A percentile compares a stretch with the other conserved stretches of the same genome.
Evolutionary conservation across 768 basidiomycete species (phyloP).

Genomic region (Leccinum obscurum): DNA sequence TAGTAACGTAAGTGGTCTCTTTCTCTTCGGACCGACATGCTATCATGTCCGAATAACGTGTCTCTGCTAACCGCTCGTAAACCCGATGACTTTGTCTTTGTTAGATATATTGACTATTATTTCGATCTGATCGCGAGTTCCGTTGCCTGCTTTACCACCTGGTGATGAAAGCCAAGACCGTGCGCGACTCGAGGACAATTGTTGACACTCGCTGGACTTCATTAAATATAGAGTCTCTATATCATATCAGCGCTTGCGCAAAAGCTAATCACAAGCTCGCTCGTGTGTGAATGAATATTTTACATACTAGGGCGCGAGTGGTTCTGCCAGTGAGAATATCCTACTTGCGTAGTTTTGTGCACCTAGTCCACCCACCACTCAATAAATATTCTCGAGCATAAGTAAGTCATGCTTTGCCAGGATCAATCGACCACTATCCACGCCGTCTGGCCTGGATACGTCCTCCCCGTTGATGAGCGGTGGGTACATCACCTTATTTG

Average conservation of each 20-base stretch:
- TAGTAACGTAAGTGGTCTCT: constrained; percentile 46
- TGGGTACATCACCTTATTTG: not conserved
- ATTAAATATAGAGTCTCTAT: no score
- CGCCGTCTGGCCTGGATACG: not conserved
- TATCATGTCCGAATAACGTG: constrained; percentile 77
- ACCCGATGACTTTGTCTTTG: constrained; percentile 12
- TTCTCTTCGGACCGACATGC: not conserved
- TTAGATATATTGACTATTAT: constrained; percentile 87
- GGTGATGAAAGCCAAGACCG: no score
- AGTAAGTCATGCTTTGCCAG: not conserved
- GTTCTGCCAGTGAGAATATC: no score
- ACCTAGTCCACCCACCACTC: no score
- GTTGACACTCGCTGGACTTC: no score
- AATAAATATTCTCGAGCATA: not conserved
- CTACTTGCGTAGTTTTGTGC: no score
- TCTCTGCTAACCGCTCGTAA: constrained; percentile 61
- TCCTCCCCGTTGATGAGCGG: not conserved
- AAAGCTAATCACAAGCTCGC: constrained; percentile 65
- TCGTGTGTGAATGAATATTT: constrained; percentile 43
- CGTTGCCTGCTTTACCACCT: constrained; percentile 63
- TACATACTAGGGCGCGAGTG: no score
- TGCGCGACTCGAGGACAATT: no score
- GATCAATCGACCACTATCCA: not conserved
- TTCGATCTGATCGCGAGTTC: constrained; percentile 70
- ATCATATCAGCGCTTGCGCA: constrained; percentile 28